Percentiles rank a stretch among this genome's conserved stretches.
phyloP scores from a whole-genome alignment of 2,329 filamentous ascomycete genomes.

The Exserohilum rostratum region DNA sequence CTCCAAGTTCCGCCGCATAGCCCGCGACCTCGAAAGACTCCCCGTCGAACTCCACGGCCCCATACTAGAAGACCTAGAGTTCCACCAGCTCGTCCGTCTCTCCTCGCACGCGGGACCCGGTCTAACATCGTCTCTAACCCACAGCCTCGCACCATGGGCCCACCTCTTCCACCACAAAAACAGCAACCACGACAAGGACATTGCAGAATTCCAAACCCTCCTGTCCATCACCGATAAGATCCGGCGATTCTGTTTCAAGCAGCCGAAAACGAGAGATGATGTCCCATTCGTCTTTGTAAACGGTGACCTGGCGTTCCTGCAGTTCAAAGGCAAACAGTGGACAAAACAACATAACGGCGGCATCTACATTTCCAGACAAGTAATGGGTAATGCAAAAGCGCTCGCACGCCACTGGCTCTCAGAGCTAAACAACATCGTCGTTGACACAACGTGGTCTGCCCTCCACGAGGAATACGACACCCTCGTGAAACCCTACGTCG shows the following conservation, averaged over 20 bases:
- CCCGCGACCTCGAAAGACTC: conserved; percentile 13
- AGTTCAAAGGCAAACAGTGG: neutral
- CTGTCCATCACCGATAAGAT: conserved; percentile 3
- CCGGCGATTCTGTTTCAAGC: neutral
- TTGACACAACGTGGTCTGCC: neutral
- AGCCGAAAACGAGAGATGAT: neutral
- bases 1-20: conserved; percentile 6
- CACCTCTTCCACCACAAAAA: neutral
- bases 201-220: conserved; percentile 1
- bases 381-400: neutral
- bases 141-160: conserved; percentile 10
- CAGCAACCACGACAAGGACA: too few relatives aligned
- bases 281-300: neutral
- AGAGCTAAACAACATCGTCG: neutral
- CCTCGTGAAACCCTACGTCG: neutral
- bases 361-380: neutral
- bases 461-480: neutral
- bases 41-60: conserved; percentile 13
- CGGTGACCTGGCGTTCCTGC: neutral
- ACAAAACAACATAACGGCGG: too few relatives aligned
- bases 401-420: neutral
- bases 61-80: conserved; percentile 10
- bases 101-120: conserved; percentile 9
- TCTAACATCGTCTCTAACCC: conserved; percentile 12
- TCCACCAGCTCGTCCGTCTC: conserved; percentile 12